Evolutionary conservation across 2,329 filamentous ascomycete genomes (phyloP), one percentile per base, ranked within the genome.

Genomic region (Apiospora rasikravindrae): DNA sequence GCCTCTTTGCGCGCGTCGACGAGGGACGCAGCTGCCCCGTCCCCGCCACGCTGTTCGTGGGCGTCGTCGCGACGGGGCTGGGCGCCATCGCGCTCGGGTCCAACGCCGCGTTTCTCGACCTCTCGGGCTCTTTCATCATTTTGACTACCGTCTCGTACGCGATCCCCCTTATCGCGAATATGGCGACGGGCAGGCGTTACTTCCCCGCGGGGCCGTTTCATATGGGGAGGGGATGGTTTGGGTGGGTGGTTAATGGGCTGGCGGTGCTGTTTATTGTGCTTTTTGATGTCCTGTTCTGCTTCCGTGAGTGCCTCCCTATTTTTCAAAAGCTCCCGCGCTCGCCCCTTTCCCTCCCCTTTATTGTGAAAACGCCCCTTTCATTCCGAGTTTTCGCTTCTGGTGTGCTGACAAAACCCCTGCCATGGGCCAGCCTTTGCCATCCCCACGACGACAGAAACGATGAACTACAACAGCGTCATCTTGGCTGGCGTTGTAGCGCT

Each of bases 201-300:
- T 87, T 91, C 71, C 83, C 83, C 4, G 79, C 80, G 1, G 89
- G 88, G 0, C 84, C 85, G 1, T 91, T 91, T 79, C 84, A 85
- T 75, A 84, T 90, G 77, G 86, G 88, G 11, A 82, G 77, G 6
- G 45, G 45, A 7, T 77, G 57, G 33, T 2, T 84, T n/a, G 88
- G 88, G 1, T 86, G 81, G 53, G 73, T 81, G 2, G 77, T 90
- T 76, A 90, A 90, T 75, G 71, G 80, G 14, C 74, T 86, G 5
- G 82, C 87, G 8, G 86, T 88, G 22, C 75, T 86, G 53, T 86
- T 89, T 70, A 90, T 90, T 71, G 76, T 84, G 1, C 80, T 88
- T 26, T 90, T 90, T 75, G 83, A 88, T 70, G 81, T 89, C n/a
- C 86, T 91, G 72, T 91, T 88, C 80, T 90, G 88, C 77, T 90